Base-by-base conservation (phyloP, 345 rosid species). In the Salix exigua region DNA sequence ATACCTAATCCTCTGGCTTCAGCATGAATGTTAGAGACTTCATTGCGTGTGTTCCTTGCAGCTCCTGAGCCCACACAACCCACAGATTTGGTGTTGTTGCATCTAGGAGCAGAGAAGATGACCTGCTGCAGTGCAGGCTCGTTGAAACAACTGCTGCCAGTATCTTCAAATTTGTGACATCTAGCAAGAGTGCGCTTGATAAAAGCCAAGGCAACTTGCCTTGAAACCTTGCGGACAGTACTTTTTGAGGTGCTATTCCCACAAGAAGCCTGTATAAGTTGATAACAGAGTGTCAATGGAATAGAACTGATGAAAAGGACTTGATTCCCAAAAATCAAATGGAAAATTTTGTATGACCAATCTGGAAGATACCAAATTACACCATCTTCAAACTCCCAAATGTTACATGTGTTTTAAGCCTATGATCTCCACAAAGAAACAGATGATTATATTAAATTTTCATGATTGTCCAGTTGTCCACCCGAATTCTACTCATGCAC, bases 21-120 rank as follows among this genome's bases (percentile, higher is more conserved):
- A n/a, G 83, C 79, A 70, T 85, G 94, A 77, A 85, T 88, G 84
- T 89, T 89, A 68, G 87, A 85, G 74, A 86, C 88, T 75, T 93
- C 98, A 71, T 89, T 91, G 80, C 82, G 86, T 1, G 93, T 92
- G 84, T 92, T 96, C 83, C 99, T 93, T 30, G 95, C 97, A 62
- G 98, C 93, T 79, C 98, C 96, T 31, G 99, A 96, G 82, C 98
- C 99, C 58, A 95, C 93, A 83, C 92, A 85, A 66, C 94, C 98
- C 16, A 81, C 78, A 79, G 97, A 93, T 80, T 96, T 96, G 66
- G 97, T 88, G 75, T 91, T 94, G 83, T 89, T 85, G 85, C 84
- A 77, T 46, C 90, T 70, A 61, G 91, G 88, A 6, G 88, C 83
- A 37, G 92, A 80, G 77, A 92, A 91, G 86, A 95, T 76, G 76